Percentiles rank a stretch among this genome's conserved stretches.
Evolutionary conservation across 2,329 filamentous ascomycete species (phyloP).

Genomic region (Alternaria consortialis): DNA sequence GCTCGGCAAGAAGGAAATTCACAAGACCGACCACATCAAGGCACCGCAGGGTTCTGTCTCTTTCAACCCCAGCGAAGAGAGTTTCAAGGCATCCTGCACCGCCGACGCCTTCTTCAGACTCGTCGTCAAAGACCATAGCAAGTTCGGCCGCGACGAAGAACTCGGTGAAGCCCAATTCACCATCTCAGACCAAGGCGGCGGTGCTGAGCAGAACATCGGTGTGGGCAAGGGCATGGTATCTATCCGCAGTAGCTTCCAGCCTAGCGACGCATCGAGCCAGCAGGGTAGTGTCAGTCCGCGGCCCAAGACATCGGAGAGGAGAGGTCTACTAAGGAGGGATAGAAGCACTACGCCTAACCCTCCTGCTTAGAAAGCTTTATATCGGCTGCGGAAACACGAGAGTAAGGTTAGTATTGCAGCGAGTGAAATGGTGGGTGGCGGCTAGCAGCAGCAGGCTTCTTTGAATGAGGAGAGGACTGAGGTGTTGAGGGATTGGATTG

Average conservation of each 20-base stretch:
- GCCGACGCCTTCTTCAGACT: conserved; percentile 88
- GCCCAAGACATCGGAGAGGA: conserved; percentile 35
- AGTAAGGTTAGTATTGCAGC: background rate
- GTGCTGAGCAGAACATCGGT: conserved; percentile 74
- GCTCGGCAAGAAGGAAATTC: conserved; percentile 75
- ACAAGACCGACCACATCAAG: conserved; percentile 94
- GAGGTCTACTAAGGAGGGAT: conserved; percentile 57
- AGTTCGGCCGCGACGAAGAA: conserved; percentile 82
- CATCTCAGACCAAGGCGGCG: conserved; percentile 79
- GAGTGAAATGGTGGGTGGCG: background rate
- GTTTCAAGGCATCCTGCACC: conserved; percentile 78
- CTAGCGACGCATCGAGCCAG: conserved; percentile 51
- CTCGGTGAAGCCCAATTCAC: conserved; percentile 90
- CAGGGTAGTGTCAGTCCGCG: conserved; percentile 46
- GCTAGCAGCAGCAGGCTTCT: background rate
- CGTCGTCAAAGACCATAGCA: conserved; percentile 83
- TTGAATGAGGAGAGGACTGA: background rate
- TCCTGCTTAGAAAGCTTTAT: conserved; percentile 7
- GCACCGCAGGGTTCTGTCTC: conserved; percentile 67
- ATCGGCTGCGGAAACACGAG: background rate
- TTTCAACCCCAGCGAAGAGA: conserved; percentile 64
- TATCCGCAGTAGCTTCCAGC: conserved; percentile 76
- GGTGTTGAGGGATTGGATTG: conserved; percentile 6
- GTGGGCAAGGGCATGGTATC: conserved; percentile 77
- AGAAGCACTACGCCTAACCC: conserved; percentile 11